Conservation (phyloP, 768 basidiomycete species). For the Amanita phalloides region DNA sequence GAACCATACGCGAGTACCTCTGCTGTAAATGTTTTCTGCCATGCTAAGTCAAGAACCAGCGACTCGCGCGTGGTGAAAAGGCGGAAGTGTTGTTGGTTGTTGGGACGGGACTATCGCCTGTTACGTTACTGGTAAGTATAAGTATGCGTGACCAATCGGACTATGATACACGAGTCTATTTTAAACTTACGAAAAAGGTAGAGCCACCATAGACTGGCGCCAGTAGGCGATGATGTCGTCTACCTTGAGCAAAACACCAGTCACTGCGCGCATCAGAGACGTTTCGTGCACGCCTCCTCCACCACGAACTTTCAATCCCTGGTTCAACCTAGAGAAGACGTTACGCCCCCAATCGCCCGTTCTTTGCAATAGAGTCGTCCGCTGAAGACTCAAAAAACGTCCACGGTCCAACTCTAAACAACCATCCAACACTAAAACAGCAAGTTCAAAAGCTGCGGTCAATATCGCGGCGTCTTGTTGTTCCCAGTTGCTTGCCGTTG, state of each 20-base stretch:
- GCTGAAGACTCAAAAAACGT: slow-evolving; percentile 61
- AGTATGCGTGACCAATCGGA: slow-evolving; percentile 4
- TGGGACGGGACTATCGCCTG: neutral
- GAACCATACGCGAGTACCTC: slow-evolving; percentile 86
- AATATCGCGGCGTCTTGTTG: slow-evolving; percentile 66
- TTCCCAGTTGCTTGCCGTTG: slow-evolving; percentile 10
- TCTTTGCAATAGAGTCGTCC: slow-evolving; percentile 59
- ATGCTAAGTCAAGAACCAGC: slow-evolving; percentile 25
- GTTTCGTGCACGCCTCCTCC: slow-evolving; percentile 57
- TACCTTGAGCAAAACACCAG: slow-evolving; percentile 74
- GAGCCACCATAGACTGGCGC: neutral
- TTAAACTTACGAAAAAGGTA: neutral
- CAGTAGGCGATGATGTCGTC: slow-evolving; percentile 21
- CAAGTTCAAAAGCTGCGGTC: slow-evolving; percentile 66
- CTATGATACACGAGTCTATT: neutral
- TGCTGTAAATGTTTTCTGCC: slow-evolving; percentile 90
- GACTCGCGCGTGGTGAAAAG: slow-evolving; percentile 7
- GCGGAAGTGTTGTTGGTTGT: slow-evolving; percentile 9
- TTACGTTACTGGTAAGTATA: neutral
- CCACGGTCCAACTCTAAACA: slow-evolving; percentile 73
- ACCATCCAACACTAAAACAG: slow-evolving; percentile 65
- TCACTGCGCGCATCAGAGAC: slow-evolving; percentile 56
- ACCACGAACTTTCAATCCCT: slow-evolving; percentile 48
- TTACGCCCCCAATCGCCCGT: slow-evolving; percentile 73
- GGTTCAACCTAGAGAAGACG: slow-evolving; percentile 55